These are phyloP conservation scores for Apostasia shenzhenica DNA, from an alignment of 106 monocot species.

Conservation along the genomic window DNA sequence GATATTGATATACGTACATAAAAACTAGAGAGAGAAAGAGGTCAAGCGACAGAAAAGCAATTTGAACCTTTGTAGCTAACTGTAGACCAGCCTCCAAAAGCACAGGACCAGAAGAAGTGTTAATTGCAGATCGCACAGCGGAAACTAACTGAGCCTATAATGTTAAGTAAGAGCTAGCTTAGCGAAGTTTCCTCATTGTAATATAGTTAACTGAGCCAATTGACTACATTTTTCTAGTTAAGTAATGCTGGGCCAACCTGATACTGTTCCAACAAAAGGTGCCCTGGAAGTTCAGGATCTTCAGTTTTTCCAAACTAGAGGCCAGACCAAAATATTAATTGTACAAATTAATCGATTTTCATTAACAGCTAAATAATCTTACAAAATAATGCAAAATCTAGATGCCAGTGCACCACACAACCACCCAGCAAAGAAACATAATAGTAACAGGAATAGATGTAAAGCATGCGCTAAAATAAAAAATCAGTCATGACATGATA, in stretches of 20 bases:
- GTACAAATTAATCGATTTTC: neutral
- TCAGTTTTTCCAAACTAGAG: conserved; percentile 68
- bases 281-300: conserved; percentile 93
- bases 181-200: no score
- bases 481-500: no score
- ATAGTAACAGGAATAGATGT: no score
- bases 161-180: neutral
- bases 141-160: conserved; percentile 95
- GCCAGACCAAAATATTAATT: conserved; percentile 3
- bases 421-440: no score
- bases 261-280: conserved; percentile 89
- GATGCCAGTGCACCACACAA: neutral
- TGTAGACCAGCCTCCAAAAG: conserved; percentile 90
- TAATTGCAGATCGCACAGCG: conserved; percentile 80
- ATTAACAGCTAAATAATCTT: no score
- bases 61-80: conserved; percentile 74
- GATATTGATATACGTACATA: neutral
- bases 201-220: neutral
- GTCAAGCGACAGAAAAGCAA: neutral
- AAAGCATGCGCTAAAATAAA: no score
- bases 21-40: neutral
- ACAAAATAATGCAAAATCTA: neutral
- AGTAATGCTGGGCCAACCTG: conserved; percentile 38
- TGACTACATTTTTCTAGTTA: neutral
- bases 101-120: conserved; percentile 72